These are phyloP conservation scores for Handroanthus guayacan DNA, from an alignment of 257 asterid genomes.

Conservation along the genomic window DNA sequence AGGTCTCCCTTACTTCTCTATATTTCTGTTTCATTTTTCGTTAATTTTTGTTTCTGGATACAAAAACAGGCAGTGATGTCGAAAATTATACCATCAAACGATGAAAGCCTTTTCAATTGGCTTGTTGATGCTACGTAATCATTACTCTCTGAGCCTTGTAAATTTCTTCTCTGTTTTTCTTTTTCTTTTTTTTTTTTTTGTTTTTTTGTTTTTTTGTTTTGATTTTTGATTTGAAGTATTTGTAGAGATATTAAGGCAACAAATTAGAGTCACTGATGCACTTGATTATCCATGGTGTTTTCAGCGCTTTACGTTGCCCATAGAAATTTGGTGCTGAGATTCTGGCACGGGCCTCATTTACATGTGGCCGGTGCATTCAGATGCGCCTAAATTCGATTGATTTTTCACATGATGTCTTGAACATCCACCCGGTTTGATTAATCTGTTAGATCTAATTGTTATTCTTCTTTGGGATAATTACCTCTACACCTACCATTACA, in stretches of 20 bases:
- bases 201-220: too few species aligned
- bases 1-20: slow-evolving; percentile 46
- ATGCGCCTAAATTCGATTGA: slow-evolving; percentile 41
- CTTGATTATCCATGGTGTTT: slow-evolving; percentile 55
- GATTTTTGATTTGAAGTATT: neutral
- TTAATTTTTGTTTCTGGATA: neutral
- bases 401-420: neutral
- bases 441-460: too few species aligned
- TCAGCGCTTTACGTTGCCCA: slow-evolving; percentile 85
- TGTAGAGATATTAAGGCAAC: slow-evolving; percentile 45
- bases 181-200: neutral
- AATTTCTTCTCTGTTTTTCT: neutral
- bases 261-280: slow-evolving; percentile 77
- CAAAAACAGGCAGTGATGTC: slow-evolving; percentile 38
- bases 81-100: slow-evolving; percentile 50
- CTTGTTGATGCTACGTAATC: slow-evolving; percentile 40
- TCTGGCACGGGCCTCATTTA: slow-evolving; percentile 46
- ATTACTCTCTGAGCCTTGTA: slow-evolving; percentile 42
- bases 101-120: slow-evolving; percentile 45
- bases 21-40: neutral
- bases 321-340: slow-evolving; percentile 49
- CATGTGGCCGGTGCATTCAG: slow-evolving; percentile 55
- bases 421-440: too few species aligned
- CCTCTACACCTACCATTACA: too few species aligned
- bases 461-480: too few species aligned